Evolutionary conservation across 2,329 filamentous ascomycete species (phyloP).

Genomic region (Diplodia mutila): DNA sequence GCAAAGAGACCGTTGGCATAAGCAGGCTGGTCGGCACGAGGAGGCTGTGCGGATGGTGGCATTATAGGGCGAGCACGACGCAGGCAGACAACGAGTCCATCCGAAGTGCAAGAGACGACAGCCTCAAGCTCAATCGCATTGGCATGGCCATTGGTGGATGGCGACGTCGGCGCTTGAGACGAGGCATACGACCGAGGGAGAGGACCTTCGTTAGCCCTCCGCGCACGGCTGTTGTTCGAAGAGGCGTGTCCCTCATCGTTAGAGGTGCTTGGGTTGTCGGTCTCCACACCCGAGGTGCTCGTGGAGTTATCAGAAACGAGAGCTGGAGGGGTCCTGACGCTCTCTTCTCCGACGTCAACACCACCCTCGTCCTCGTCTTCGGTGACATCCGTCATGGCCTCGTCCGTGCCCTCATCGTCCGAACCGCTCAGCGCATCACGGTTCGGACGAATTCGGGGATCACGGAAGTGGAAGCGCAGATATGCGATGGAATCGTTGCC

Average conservation of each 20-base stretch:
- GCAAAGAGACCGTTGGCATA: slow-evolving; percentile 71
- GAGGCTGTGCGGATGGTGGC: slow-evolving; percentile 58
- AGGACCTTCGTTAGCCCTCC: not conserved
- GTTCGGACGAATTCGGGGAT: slow-evolving; percentile 59
- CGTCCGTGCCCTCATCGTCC: slow-evolving; percentile 49
- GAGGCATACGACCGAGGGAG: not conserved
- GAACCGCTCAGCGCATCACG: slow-evolving; percentile 52
- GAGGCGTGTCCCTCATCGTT: slow-evolving; percentile 12
- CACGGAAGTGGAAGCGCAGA: slow-evolving; percentile 80
- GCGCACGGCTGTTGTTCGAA: slow-evolving; percentile 5
- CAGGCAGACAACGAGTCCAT: slow-evolving; percentile 81
- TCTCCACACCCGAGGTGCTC: slow-evolving; percentile 21
- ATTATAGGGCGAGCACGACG: slow-evolving; percentile 73
- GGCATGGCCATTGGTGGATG: slow-evolving; percentile 28
- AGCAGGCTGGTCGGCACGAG: slow-evolving; percentile 39
- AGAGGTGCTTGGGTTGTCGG: slow-evolving; percentile 26
- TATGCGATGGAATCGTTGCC: slow-evolving; percentile 91
- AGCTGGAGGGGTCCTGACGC: not conserved
- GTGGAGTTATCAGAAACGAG: not conserved
- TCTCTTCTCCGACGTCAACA: slow-evolving; percentile 32
- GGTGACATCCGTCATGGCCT: slow-evolving; percentile 54
- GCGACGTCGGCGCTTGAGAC: slow-evolving; percentile 26
- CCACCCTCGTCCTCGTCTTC: slow-evolving; percentile 52
- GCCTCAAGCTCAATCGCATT: slow-evolving; percentile 75
- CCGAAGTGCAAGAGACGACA: slow-evolving; percentile 88